Conservation (phyloP, 83 land plant genomes). For the Thuja plicata region DNA sequence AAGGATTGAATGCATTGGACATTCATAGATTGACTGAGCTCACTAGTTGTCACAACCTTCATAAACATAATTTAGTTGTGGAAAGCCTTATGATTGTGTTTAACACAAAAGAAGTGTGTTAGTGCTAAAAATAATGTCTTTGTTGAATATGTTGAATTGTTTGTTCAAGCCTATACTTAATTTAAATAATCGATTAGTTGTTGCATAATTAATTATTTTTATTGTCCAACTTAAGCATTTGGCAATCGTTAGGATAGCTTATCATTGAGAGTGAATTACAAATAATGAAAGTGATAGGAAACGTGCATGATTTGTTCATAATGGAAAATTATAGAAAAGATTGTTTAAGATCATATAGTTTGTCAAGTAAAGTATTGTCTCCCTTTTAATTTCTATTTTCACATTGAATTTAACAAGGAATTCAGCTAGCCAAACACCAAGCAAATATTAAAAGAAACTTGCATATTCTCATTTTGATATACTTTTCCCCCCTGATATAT, state of each 20-base stretch:
- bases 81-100: slow-evolving; percentile 65
- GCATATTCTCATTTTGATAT: too few species aligned
- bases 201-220: not conserved
- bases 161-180: not conserved
- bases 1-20: slow-evolving; percentile 77
- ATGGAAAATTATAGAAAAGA: too few species aligned
- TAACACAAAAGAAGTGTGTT: slow-evolving; percentile 74
- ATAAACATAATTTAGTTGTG: slow-evolving; percentile 79
- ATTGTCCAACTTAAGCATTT: not conserved
- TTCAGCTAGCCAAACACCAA: too few species aligned
- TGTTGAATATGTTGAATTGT: not conserved
- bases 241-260: not conserved
- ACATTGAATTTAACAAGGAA: too few species aligned
- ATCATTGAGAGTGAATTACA: too few species aligned
- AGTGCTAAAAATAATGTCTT: slow-evolving; percentile 36
- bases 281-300: too few species aligned
- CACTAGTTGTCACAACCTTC: slow-evolving; percentile 73
- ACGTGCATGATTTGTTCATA: too few species aligned
- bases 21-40: slow-evolving; percentile 84
- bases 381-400: too few species aligned
- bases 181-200: not conserved
- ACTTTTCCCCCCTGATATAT: too few species aligned
- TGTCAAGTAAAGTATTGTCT: too few species aligned
- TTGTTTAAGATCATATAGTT: too few species aligned
- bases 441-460: too few species aligned